Evolutionary conservation across 345 rosid species (phyloP), one percentile per base, ranked within the genome.

Genomic region (Cochlearia excelsa): DNA sequence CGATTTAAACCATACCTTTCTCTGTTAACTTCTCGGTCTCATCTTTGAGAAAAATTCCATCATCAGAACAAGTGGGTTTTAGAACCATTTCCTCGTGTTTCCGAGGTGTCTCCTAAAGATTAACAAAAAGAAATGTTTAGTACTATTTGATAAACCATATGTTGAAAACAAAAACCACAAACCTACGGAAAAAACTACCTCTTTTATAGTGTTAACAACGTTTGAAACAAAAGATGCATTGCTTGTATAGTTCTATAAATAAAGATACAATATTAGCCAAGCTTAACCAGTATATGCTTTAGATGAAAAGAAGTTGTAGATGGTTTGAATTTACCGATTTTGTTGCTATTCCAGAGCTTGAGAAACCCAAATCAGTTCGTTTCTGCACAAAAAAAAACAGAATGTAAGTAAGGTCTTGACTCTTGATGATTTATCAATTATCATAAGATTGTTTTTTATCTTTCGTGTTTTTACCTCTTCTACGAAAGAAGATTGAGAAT

Each of bases 361-460:
- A 48, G 57, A 47, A 49, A 53, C 30, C 61, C 34, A 49, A 50
- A 51, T 43, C n/a, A 11, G 67, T 41, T 6, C 54, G 69, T 30
- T 67, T 73, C 84, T 77, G 57, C 46, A 68, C 42, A 41, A 3
- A 61, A 55, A 57, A 23, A 47, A 54, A 60, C 5, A 3, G 49
- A 54, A 42, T 62, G 40, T 27, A 54, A 31, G 9, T 41, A 46
- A 31, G 46, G 37, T 41, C 33, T 54, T 54, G 41, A n/a, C 31
- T 41, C 33, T 54, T 54, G 41, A n/a, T 41, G 26, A 29, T 52
- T 52, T 48, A 16, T 49, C 23, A 62, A 8, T 34, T 8, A 55
- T 38, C 61, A 26, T 51, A 28, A 28, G 44, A 5, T 57, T 28
- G 8, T 35, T 50, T 62, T 6, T 33, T 47, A 33, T 16, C 23